phyloP scores from a whole-genome alignment of 192 early-diverging fungal species.

The Irineochytrium annulatum region DNA sequence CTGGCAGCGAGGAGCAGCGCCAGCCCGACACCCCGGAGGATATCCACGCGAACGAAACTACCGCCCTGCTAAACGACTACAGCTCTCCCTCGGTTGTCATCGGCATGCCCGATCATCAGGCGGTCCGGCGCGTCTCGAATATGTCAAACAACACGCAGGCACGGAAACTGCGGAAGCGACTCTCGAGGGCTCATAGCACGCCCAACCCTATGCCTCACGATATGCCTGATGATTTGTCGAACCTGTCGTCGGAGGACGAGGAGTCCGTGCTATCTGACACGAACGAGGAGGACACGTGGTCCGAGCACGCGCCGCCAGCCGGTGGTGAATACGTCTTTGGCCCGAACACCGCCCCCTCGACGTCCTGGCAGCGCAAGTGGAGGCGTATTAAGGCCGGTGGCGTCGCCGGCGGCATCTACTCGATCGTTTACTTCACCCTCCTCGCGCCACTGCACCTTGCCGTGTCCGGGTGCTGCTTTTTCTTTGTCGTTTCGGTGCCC shows the following conservation, averaged over 20 bases:
- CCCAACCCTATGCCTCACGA: too few species aligned
- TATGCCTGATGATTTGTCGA: too few species aligned
- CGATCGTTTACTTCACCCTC: slow-evolving; percentile 16
- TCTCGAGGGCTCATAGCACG: too few species aligned
- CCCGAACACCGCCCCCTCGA: neutral
- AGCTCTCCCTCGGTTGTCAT: slow-evolving; percentile 16
- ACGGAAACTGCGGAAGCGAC: too few species aligned
- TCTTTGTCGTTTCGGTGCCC: slow-evolving; percentile 81
- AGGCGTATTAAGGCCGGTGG: slow-evolving; percentile 24
- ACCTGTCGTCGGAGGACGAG: slow-evolving; percentile 12
- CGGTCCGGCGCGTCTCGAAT: neutral
- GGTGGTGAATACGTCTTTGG: too few species aligned
- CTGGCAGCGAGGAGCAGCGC: slow-evolving; percentile 25
- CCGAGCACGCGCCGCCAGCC: neutral
- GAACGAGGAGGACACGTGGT: neutral
- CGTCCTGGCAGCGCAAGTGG: neutral
- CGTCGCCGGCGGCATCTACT: slow-evolving; percentile 33
- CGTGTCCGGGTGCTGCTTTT: slow-evolving; percentile 76
- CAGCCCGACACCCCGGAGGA: slow-evolving; percentile 13
- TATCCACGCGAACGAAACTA: slow-evolving; percentile 28
- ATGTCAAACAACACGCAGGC: neutral
- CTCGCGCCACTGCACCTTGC: slow-evolving; percentile 75
- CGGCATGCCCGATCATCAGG: slow-evolving; percentile 17
- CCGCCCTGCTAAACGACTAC: slow-evolving; percentile 7
- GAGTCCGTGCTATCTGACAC: slow-evolving; percentile 33